These are phyloP conservation scores for Monosporascus ibericus DNA, from an alignment of 2,329 filamentous ascomycete species.

Conservation along the genomic window DNA sequence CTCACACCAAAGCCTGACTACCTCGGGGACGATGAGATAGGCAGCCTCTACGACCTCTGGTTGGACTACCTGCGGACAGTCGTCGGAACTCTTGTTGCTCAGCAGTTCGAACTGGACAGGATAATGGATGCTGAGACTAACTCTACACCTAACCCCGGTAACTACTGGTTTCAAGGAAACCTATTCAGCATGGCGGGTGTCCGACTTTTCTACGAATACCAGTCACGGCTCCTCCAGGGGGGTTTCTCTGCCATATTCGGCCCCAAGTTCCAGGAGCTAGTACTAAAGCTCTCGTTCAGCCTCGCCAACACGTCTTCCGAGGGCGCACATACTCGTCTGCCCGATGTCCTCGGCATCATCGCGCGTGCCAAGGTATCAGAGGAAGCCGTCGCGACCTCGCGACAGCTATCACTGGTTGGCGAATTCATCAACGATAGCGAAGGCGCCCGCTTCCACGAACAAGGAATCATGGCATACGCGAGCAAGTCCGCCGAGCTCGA, in stretches of 20 bases:
- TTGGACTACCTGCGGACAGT: constrained; percentile 40
- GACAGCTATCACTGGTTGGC: constrained; percentile 30
- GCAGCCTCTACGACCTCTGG: constrained; percentile 43
- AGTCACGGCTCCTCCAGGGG: constrained; percentile 43
- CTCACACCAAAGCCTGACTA: constrained; percentile 44
- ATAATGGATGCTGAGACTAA: constrained; percentile 28
- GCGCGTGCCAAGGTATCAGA: constrained; percentile 37
- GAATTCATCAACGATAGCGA: constrained; percentile 41
- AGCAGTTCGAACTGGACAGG: constrained; percentile 48
- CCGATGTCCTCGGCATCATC: constrained; percentile 38
- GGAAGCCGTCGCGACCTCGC: constrained; percentile 42
- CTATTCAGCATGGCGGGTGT: constrained; percentile 44
- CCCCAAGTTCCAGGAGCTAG: constrained; percentile 45
- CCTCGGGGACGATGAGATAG: constrained; percentile 33
- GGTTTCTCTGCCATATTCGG: constrained; percentile 47
- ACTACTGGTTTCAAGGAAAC: constrained; percentile 22
- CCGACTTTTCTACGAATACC: constrained; percentile 46
- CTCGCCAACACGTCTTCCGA: constrained; percentile 34
- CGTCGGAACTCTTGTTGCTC: constrained; percentile 45
- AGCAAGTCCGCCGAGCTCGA: constrained; percentile 42
- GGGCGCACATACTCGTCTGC: constrained; percentile 30
- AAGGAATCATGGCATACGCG: constrained; percentile 45
- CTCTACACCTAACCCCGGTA: constrained; percentile 29
- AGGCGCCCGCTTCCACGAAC: constrained; percentile 43
- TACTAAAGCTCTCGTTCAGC: constrained; percentile 45